Evolutionary conservation across 1,284 basidiomycete species (phyloP).

Genomic region (Cutaneotrichosporon spelunceum): DNA sequence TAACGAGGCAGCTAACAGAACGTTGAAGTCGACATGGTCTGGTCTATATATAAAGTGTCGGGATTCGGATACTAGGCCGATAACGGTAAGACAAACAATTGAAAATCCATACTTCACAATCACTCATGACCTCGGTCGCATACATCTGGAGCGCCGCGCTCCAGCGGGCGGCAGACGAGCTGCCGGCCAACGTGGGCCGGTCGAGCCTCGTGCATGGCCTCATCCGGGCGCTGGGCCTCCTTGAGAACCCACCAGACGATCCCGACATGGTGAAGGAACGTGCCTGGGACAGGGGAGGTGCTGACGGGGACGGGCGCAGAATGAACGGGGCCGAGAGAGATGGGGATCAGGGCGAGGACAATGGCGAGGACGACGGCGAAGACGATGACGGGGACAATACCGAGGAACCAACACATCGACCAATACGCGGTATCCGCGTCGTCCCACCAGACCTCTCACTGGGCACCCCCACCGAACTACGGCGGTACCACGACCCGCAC

Average conservation of each 20-base stretch:
- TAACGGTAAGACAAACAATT: neutral
- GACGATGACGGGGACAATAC: slow-evolving; percentile 47
- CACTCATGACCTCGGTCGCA: neutral
- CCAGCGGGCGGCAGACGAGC: slow-evolving; percentile 48
- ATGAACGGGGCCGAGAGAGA: neutral
- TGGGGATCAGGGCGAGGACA: slow-evolving; percentile 51
- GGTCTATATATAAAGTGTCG: neutral
- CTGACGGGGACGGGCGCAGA: neutral
- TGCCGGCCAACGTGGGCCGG: slow-evolving; percentile 79
- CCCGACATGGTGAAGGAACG: neutral
- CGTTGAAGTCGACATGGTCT: neutral
- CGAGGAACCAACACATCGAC: neutral
- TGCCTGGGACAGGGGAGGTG: neutral
- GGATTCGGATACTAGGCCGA: neutral
- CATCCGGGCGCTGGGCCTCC: slow-evolving; percentile 59
- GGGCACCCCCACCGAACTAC: slow-evolving; percentile 42
- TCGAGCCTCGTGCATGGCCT: slow-evolving; percentile 76
- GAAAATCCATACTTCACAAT: no score
- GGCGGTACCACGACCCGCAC: slow-evolving; percentile 50
- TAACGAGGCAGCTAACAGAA: slow-evolving; percentile 6
- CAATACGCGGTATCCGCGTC: slow-evolving; percentile 13
- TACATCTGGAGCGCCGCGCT: slow-evolving; percentile 45
- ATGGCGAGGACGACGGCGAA: slow-evolving; percentile 50
- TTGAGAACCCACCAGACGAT: slow-evolving; percentile 37
- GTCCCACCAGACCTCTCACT: slow-evolving; percentile 30